Base-by-base conservation (phyloP, 108 stramenopile genomes). In the Stephanodiscus minutulus region DNA sequence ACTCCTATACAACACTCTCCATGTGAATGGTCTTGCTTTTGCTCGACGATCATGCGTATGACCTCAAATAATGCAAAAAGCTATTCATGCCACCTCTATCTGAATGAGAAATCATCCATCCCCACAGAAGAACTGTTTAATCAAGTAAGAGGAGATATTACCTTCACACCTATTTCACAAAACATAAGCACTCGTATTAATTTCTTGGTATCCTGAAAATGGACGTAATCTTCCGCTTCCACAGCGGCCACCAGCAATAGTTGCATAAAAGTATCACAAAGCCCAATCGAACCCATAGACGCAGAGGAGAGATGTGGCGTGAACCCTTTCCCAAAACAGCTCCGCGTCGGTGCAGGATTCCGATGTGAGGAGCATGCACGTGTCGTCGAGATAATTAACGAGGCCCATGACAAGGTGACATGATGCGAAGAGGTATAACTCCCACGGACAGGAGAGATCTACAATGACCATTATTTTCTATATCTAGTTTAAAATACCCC, bases 351-450 rank as follows among this genome's bases (percentile, higher is more conserved):
- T 71, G 70, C 79, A 74, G 7, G 73, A 24, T 5, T 59, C 58
- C 4, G 60, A 28, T 36, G 52, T 58, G 27, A 80, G 27, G 36
- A 70, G 13, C 31, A 18, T 54, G 43, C 79, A 74, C 33, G 43
- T 44, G 20, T 80, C 79, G 18, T 63, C 24, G 9, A 57, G n/a
- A 61, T 66, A 80, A 52, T 70, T 56, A 0, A n/a, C 18, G 12
- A 76, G 15, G 5, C 69, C 74, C 3, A 33, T 61, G 1, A 80
- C 15, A 5, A 80, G 35, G 37, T 80, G 74, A 0, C 62, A 22
- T 46, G 70, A 71, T 6, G 79, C 33, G 49, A 80, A 80, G 13
- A 65, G 37, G 70, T 80, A 80, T 31, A 80, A 43, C 57, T 80
- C 68, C 79, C 79, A 80, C 20, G 79, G 79, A 43, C 79, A 80